Evolutionary conservation across 805 yeast genomes (phyloP).

Genomic region (Komagataella pseudopastoris): DNA sequence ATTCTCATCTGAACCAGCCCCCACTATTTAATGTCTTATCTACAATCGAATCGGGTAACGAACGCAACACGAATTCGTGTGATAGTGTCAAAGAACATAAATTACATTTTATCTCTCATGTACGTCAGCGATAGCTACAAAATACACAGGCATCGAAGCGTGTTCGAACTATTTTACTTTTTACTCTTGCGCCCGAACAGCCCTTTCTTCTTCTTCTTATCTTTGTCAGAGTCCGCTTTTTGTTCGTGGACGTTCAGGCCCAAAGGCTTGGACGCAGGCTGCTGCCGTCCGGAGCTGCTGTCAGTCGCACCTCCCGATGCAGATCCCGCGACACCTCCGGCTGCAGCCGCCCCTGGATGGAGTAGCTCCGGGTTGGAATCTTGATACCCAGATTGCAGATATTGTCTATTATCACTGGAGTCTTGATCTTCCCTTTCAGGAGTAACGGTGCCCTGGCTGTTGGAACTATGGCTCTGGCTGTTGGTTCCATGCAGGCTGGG

Average conservation of each 20-base stretch:
- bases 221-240: slow-evolving; percentile 12
- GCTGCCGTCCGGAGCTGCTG: slow-evolving; percentile 6
- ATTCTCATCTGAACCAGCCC: neutral
- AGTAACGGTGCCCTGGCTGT: slow-evolving; percentile 5
- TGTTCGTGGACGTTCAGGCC: slow-evolving; percentile 45
- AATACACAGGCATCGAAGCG: neutral
- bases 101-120: neutral
- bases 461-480: slow-evolving; percentile 7
- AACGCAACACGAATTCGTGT: neutral
- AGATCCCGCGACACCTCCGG: slow-evolving; percentile 6
- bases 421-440: neutral
- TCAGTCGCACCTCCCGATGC: neutral
- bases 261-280: slow-evolving; percentile 35
- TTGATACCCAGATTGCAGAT: neutral
- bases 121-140: neutral
- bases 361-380: neutral
- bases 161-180: slow-evolving; percentile 2
- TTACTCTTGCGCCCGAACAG: slow-evolving; percentile 53
- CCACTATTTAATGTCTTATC: neutral
- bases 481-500: slow-evolving; percentile 7
- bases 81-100: neutral
- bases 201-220: slow-evolving; percentile 67
- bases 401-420: neutral
- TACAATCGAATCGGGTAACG: neutral
- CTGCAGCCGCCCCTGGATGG: slow-evolving; percentile 4